These are phyloP conservation scores for Brasenia schreberi DNA, from an alignment of 164 flowering plant species.

Conservation along the genomic window DNA sequence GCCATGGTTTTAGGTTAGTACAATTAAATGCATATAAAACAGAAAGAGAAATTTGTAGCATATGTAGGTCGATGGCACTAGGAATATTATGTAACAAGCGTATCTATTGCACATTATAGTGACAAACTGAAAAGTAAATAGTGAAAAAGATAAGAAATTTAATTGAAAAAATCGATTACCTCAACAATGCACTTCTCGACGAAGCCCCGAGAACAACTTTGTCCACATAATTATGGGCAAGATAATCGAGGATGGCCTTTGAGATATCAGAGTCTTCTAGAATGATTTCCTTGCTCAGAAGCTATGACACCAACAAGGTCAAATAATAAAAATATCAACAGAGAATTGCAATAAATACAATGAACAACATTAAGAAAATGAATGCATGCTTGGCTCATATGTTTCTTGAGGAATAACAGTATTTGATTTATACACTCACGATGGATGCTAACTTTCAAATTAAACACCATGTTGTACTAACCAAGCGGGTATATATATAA, in stretches of 20 bases:
- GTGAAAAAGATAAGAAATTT: too few species aligned
- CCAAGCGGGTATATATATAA: too few species aligned
- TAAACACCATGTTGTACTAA: not conserved
- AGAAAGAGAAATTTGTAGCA: too few species aligned
- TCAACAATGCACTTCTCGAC: conserved; percentile 30
- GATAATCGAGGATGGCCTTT: conserved; percentile 48
- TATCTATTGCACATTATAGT: too few species aligned
- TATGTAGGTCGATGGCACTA: too few species aligned
- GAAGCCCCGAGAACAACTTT: conserved; percentile 49
- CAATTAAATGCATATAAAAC: too few species aligned
- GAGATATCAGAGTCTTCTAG: conserved; percentile 41
- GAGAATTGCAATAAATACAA: not conserved
- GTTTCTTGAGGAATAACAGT: not conserved
- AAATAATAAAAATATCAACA: not conserved
- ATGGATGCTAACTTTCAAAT: not conserved
- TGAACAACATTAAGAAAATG: not conserved
- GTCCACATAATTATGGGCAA: conserved; percentile 37
- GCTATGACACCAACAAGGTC: conserved; percentile 15
- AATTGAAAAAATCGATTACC: conserved; percentile 14
- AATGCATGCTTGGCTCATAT: not conserved
- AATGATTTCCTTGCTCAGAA: conserved; percentile 43
- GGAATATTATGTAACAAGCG: too few species aligned
- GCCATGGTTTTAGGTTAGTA: not conserved
- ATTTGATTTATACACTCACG: not conserved
- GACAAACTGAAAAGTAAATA: too few species aligned